Evolutionary conservation across 1,284 basidiomycete species (phyloP).

Genomic region (Tausonia pullulans): DNA sequence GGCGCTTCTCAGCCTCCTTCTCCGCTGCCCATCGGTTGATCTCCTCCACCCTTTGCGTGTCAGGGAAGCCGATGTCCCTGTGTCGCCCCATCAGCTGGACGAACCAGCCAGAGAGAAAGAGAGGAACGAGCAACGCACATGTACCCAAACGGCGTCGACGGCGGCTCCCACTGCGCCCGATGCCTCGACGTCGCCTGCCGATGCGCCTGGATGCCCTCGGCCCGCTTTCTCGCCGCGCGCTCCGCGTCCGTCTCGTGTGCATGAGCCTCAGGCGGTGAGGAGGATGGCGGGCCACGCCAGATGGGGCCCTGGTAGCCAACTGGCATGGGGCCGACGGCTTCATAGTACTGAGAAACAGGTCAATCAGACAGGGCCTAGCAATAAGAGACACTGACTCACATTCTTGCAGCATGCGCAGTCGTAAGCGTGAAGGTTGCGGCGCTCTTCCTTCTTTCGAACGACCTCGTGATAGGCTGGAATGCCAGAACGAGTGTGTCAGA

Average conservation of each 20-base stretch:
- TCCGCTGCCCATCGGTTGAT: constrained; percentile 57
- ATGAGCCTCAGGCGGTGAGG: constrained; percentile 14
- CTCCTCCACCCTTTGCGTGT: constrained; percentile 56
- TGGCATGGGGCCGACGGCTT: constrained; percentile 54
- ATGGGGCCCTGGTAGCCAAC: constrained; percentile 47
- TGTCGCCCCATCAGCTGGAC: background rate
- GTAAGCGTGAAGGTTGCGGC: constrained; percentile 51
- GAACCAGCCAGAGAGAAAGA: background rate
- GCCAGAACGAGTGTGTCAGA: background rate
- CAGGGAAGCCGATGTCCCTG: constrained; percentile 64
- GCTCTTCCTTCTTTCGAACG: constrained; percentile 50
- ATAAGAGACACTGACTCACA: constrained; percentile 37
- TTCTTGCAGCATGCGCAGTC: constrained; percentile 69
- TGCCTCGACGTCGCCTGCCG: constrained; percentile 61
- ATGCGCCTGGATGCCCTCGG: constrained; percentile 41
- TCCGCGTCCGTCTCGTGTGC: background rate
- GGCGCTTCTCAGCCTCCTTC: constrained; percentile 51
- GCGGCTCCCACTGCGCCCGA: constrained; percentile 52
- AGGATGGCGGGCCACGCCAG: constrained; percentile 43
- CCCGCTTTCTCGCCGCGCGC: constrained; percentile 22
- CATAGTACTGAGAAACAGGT: constrained; percentile 50
- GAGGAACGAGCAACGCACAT: constrained; percentile 55
- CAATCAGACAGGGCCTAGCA: background rate
- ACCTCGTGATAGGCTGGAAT: constrained; percentile 54
- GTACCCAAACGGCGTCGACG: constrained; percentile 45